These are phyloP conservation scores for Hanseniaspora guilliermondii DNA, from an alignment of 805 yeast genomes.

Conservation along the genomic window DNA sequence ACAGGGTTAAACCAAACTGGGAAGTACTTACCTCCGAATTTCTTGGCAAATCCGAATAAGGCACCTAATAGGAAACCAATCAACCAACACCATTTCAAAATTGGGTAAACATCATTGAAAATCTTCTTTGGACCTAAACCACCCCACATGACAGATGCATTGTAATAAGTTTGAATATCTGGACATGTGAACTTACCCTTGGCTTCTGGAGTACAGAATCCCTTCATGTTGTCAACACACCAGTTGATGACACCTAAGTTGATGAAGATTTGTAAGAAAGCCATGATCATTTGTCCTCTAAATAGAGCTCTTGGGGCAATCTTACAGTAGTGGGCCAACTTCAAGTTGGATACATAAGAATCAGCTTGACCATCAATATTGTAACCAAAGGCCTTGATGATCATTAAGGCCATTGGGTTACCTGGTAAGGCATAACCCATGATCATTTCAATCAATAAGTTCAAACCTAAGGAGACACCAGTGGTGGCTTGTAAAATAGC, in stretches of 20 bases:
- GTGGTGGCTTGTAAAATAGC: constrained; percentile 48
- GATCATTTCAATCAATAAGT: constrained; percentile 46
- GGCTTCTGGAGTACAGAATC: constrained; percentile 32
- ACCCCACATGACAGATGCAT: constrained; percentile 48
- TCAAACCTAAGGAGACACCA: constrained; percentile 42
- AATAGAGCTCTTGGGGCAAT: constrained; percentile 47
- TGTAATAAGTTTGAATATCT: constrained; percentile 33
- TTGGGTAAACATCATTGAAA: constrained; percentile 47
- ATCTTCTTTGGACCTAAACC: constrained; percentile 46
- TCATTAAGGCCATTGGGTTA: constrained; percentile 42
- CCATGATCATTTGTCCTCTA: constrained; percentile 32
- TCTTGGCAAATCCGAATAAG: constrained; percentile 25
- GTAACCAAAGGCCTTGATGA: constrained; percentile 43
- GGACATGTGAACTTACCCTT: constrained; percentile 35
- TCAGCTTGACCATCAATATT: constrained; percentile 45
- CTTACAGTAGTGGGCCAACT: constrained; percentile 46
- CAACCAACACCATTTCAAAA: constrained; percentile 51
- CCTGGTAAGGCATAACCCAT: constrained; percentile 51
- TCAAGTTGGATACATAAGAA: constrained; percentile 39
- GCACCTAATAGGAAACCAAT: constrained; percentile 35
- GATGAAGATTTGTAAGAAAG: constrained; percentile 31
- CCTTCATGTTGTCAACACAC: constrained; percentile 30
- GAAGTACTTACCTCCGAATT: constrained; percentile 20
- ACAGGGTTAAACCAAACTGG: constrained; percentile 38
- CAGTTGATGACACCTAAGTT: constrained; percentile 32